Conservation (phyloP, 352 stramenopile species). For the Hyaloperonospora arabidopsidis region DNA sequence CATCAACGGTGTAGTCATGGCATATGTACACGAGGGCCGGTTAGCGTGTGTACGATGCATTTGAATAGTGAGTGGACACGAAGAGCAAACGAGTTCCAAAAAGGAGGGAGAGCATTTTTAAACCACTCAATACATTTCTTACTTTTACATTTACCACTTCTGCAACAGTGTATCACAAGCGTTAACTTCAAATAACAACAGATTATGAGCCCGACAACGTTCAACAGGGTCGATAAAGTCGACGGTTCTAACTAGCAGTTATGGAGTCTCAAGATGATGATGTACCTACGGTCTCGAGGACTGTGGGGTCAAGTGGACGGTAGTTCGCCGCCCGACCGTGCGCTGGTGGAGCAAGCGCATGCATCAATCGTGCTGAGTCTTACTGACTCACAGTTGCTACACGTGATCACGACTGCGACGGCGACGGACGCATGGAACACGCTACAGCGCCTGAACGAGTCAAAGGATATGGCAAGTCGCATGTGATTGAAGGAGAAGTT, state of each 20-base stretch:
- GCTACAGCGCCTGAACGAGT: not conserved
- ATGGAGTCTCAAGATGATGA: constrained; percentile 1
- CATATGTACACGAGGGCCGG: too few species aligned
- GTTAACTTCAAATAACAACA: not conserved
- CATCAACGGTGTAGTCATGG: too few species aligned
- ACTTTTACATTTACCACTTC: not conserved
- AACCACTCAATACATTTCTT: too few species aligned
- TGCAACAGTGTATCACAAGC: constrained; percentile 1
- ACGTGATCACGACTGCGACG: not conserved
- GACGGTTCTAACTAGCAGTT: not conserved
- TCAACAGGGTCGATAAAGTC: not conserved
- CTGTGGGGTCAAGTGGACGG: not conserved
- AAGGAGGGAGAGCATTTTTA: too few species aligned
- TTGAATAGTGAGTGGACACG: too few species aligned
- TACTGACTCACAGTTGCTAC: not conserved
- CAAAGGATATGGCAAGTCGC: not conserved
- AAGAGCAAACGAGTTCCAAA: too few species aligned
- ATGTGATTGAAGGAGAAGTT: constrained; percentile 1
- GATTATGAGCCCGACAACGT: not conserved
- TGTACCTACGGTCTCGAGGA: not conserved
- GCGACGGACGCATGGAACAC: not conserved
- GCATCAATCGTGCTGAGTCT: not conserved
- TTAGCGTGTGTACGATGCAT: too few species aligned
- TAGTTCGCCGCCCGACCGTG: not conserved
- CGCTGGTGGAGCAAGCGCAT: not conserved